Percentiles rank a stretch among this genome's conserved stretches.
Conservation (phyloP, 164 flowering plant species). For the Aristolochia fimbriata region DNA sequence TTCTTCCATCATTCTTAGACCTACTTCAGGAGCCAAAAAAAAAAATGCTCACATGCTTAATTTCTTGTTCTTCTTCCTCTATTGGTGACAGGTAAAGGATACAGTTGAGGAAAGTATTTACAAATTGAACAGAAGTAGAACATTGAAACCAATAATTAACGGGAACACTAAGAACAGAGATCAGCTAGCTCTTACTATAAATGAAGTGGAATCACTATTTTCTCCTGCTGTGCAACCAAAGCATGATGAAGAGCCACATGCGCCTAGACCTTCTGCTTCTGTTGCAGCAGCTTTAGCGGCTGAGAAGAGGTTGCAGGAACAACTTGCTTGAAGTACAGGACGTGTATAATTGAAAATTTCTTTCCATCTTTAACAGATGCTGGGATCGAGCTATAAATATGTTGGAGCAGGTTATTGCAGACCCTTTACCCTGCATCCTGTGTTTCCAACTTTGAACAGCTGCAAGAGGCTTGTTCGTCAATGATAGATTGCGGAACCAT, state of each 20-base stretch:
- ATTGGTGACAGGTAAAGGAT: conserved; percentile 49
- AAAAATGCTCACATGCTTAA: neutral
- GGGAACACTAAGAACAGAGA: conserved; percentile 73
- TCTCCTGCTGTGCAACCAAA: conserved; percentile 18
- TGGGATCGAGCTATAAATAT: no score
- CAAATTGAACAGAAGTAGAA: conserved; percentile 60
- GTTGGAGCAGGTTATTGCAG: no score
- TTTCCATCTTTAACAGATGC: no score
- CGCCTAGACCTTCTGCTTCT: conserved; percentile 59
- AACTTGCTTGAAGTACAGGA: no score
- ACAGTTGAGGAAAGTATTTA: conserved; percentile 91
- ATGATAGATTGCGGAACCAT: no score
- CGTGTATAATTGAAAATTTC: no score
- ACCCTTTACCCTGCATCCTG: no score
- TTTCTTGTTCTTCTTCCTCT: conserved; percentile 1
- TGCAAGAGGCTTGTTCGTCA: no score
- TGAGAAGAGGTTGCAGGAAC: conserved; percentile 44
- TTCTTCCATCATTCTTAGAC: conserved; percentile 2
- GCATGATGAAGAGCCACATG: conserved; percentile 19
- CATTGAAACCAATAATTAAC: conserved; percentile 37
- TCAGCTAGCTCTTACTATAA: conserved; percentile 66
- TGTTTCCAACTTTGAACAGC: no score
- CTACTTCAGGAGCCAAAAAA: neutral
- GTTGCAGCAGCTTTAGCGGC: conserved; percentile 90
- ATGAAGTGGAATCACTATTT: conserved; percentile 76